Evolutionary conservation across 306 rosid species (phyloP).

Genomic region (Prosopis cineraria): DNA sequence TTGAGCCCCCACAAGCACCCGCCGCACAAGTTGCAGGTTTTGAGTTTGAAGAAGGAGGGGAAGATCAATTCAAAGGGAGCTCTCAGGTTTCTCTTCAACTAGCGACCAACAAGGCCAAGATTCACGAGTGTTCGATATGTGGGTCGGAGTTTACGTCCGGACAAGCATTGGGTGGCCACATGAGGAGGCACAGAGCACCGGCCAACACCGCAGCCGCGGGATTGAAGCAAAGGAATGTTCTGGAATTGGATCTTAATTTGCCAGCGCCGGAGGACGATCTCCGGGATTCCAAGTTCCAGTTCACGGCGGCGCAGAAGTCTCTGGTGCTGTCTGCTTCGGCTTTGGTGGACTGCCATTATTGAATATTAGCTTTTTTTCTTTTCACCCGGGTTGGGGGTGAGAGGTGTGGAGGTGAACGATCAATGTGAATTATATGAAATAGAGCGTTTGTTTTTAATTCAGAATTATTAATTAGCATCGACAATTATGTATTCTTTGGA

Average conservation of each 20-base stretch:
- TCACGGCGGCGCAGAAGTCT: constrained; percentile 50
- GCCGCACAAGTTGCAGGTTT: not conserved
- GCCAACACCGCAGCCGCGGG: constrained; percentile 2
- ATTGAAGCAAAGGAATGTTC: constrained; percentile 44
- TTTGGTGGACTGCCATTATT: constrained; percentile 91
- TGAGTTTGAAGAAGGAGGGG: constrained; percentile 34
- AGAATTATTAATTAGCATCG: constrained; percentile 29
- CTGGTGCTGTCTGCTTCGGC: constrained; percentile 73
- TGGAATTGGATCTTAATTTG: constrained; percentile 81
- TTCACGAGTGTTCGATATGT: constrained; percentile 95
- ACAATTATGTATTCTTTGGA: constrained; percentile 54
- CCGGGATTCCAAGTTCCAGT: constrained; percentile 66
- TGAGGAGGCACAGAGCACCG: constrained; percentile 83
- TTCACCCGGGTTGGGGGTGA: not conserved
- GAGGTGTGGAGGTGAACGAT: not conserved
- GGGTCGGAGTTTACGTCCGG: constrained; percentile 87
- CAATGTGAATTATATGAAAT: constrained; percentile 57
- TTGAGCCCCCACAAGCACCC: constrained; percentile 11
- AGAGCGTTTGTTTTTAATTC: constrained; percentile 38
- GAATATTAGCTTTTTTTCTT: not conserved
- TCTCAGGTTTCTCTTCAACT: constrained; percentile 37
- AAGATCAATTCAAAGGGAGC: constrained; percentile 7
- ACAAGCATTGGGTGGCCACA: constrained; percentile 95
- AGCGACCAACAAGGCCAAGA: constrained; percentile 39
- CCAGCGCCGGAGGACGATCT: constrained; percentile 89